These are phyloP conservation scores for Erucastrum elatum DNA, from an alignment of 345 rosid genomes.

Conservation along the genomic window DNA sequence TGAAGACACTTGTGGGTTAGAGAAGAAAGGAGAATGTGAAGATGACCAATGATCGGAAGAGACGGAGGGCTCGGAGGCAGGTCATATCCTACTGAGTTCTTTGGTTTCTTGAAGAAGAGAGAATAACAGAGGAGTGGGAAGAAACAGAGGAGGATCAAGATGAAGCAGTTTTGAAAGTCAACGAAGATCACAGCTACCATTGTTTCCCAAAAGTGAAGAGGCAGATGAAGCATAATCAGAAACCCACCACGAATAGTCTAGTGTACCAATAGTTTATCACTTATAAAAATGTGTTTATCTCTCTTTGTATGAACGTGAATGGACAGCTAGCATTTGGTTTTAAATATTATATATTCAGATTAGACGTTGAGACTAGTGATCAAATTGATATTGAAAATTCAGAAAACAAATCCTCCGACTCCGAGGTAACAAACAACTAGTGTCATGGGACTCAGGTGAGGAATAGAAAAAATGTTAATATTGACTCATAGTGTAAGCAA, in stretches of 20 bases:
- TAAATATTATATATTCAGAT: too few species aligned
- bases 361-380: too few species aligned
- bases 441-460: too few species aligned
- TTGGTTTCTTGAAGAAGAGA: slow-evolving; percentile 26
- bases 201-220: not conserved
- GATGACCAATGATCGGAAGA: slow-evolving; percentile 14
- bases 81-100: not conserved
- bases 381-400: too few species aligned
- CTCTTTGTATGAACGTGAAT: too few species aligned
- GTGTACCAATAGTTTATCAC: not conserved
- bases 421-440: too few species aligned
- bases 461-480: too few species aligned
- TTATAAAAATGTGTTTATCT: too few species aligned
- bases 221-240: not conserved
- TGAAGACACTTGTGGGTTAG: slow-evolving; percentile 14
- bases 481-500: too few species aligned
- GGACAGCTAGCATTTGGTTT: too few species aligned
- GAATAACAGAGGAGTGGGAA: not conserved
- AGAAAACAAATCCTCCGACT: too few species aligned
- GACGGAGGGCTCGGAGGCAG: slow-evolving; percentile 29
- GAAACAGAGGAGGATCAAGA: not conserved
- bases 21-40: slow-evolving; percentile 2
- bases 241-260: not conserved
- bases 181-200: too few species aligned
- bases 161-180: not conserved